Base-by-base conservation (phyloP, 2,329 filamentous ascomycete species). In the Alternaria gaisen region DNA sequence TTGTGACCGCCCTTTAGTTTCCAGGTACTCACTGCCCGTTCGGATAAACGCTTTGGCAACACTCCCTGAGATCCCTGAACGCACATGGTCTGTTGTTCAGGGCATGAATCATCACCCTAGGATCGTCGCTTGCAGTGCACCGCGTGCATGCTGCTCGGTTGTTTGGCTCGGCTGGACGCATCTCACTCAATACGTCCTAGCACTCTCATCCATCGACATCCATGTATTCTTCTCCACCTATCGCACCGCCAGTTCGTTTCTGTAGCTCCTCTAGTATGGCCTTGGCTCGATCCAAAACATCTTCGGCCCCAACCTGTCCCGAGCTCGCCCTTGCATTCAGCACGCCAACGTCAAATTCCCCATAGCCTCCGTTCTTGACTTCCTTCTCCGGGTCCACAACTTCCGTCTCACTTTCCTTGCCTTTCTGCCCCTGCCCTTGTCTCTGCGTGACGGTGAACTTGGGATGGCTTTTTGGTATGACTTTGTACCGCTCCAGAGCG, bases 271-370 rank as follows among this genome's bases (percentile, higher is more conserved):
- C 83, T 41, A 91, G 74, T 63, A 90, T 84, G 46, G 79, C 79
- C 68, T 83, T 86, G 41, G 87, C 85, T 66, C 86, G 85, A 34
- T 83, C 84, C 88, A 94, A 90, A 44, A 97, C 81, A 80, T 97
- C 92, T 2, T 87, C 87, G 74, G 96, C 93, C 84, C 94, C 95
- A 65, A 92, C 90, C 71, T 89, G 87, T 58, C 92, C 92, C 64
- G 90, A 90, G 65, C 91, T 90, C 63, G 91, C 92, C 58, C 92
- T 86, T 71, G 92, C 94, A 75, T 97, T 98, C 70, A 98, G 80
- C 87, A 91, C 94, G 32, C 94, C 94, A 14, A 96, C 90, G 74
- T 97, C 94, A 54, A 97, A 83, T 81, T 80, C 76, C 8, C 83
- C 83, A 44, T 84, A 67, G 8, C 83, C 83, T 12, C 80, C 81